Base-by-base conservation (phyloP, 2,329 filamentous ascomycete genomes). In the Colletotrichum orchidophilum region DNA sequence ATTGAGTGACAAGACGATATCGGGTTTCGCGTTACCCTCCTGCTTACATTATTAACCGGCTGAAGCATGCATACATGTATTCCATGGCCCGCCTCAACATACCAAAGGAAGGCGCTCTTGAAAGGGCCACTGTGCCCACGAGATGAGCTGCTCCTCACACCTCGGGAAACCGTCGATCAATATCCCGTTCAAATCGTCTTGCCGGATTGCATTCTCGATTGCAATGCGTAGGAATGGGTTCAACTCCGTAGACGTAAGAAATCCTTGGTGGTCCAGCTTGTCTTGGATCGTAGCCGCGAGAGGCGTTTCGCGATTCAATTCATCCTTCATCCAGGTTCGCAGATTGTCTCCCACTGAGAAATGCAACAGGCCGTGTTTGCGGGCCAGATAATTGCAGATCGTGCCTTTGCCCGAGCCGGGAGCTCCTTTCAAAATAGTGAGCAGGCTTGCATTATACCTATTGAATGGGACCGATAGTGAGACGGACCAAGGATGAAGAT, bases 381-480 rank as follows among this genome's bases (percentile, higher is more conserved):
- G 63, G 26, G 63, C 52, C 12, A 65, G 63, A 54, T 33, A 49
- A 27, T 15, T 21, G 63, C 63, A 65, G 52, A 65, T 65, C 18
- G 63, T 65, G 52, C 63, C 63, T 49, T 65, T 65, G 5, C 63
- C 63, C 6, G 63, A 59, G 12, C 54, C 63, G 18, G 54, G 54
- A 31, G 63, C 63, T 35, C 54, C 54, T 66, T 13, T 42, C 9
- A 9, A 27, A 11, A 39, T 52, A 24, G 6, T 60, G 11, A 59
- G 63, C 18, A 26, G 42, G 29, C 27, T n/a, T 35, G 11, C 7
- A 15, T 49, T 9, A 18, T 13, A 21, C 3, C 27, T 46, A 46
- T 18, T 8, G 15, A 46, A 8, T 46, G n/a, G 39, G 39, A 9
- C 39, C 39, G 39, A 46, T n/a, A 46, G 39, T n/a, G 15, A n/a